phyloP scores from a whole-genome alignment of 495 filamentous ascomycete species.

The Hypoxylon crocopeplum region DNA sequence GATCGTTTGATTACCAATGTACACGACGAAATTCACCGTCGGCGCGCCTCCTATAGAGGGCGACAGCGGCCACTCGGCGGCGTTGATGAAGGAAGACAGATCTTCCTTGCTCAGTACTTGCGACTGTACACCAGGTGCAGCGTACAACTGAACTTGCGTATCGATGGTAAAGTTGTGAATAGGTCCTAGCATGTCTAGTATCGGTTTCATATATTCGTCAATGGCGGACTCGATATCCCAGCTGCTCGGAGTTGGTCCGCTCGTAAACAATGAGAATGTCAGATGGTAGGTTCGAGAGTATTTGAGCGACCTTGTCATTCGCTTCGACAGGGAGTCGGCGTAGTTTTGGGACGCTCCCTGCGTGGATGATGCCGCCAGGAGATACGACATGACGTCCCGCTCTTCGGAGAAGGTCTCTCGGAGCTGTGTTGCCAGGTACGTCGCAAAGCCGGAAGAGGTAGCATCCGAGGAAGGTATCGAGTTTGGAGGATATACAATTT shows the following conservation, averaged over 20 bases:
- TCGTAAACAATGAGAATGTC: constrained; percentile 93
- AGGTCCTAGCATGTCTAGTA: constrained; percentile 75
- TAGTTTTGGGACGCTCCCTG: constrained; percentile 50
- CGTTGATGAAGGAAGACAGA: constrained; percentile 93
- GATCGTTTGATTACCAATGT: constrained; percentile 67
- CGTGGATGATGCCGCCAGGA: constrained; percentile 69
- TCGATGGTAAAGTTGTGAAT: constrained; percentile 98
- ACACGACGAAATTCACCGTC: constrained; percentile 94
- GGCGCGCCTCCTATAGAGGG: constrained; percentile 93
- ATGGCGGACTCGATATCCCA: constrained; percentile 93
- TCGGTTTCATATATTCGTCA: constrained; percentile 78
- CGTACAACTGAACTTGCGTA: constrained; percentile 94
- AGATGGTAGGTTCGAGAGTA: constrained; percentile 95
- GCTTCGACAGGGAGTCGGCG: constrained; percentile 57
- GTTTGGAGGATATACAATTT: constrained; percentile 80
- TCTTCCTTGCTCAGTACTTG: constrained; percentile 82
- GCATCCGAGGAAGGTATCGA: constrained; percentile 73
- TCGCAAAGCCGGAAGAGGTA: constrained; percentile 75
- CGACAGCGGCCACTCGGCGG: constrained; percentile 94
- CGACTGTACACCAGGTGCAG: constrained; percentile 72
- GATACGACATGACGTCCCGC: constrained; percentile 83
- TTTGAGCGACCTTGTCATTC: constrained; percentile 81
- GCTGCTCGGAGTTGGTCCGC: constrained; percentile 74
- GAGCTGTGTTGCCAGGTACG: constrained; percentile 80
- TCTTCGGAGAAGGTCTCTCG: constrained; percentile 86